Conservation (phyloP, 495 filamentous ascomycete species). For the Aspergillus taichungensis region DNA sequence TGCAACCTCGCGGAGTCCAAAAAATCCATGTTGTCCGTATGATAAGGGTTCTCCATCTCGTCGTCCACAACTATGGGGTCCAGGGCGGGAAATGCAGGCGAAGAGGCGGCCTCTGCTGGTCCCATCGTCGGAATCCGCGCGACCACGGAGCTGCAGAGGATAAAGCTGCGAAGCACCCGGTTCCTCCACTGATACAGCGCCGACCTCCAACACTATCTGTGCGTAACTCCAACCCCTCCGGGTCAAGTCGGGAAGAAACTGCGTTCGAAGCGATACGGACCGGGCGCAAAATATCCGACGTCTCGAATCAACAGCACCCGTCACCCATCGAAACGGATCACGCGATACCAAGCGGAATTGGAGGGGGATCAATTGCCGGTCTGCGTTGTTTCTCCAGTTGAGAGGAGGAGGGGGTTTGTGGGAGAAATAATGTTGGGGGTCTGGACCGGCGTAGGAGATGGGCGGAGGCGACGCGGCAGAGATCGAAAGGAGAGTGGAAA, state of each 20-base stretch:
- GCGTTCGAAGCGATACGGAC: neutral
- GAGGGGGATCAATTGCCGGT: neutral
- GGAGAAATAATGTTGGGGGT: conserved; percentile 5
- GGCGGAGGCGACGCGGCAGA: conserved; percentile 6
- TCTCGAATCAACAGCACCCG: conserved; percentile 4
- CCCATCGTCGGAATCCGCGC: conserved; percentile 29
- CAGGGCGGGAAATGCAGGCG: conserved; percentile 32
- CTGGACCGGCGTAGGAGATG: conserved; percentile 7
- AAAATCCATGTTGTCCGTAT: conserved; percentile 36
- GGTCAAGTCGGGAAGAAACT: neutral
- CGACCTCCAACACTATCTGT: conserved; percentile 3
- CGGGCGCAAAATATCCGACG: neutral
- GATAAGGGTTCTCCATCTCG: conserved; percentile 37
- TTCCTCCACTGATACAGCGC: too few relatives aligned
- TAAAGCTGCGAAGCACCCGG: too few relatives aligned
- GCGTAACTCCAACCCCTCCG: conserved; percentile 2
- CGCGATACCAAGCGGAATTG: neutral
- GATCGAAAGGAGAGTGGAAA: conserved; percentile 12
- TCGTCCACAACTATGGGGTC: conserved; percentile 41
- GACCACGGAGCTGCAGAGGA: conserved; percentile 2
- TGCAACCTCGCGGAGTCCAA: conserved; percentile 30
- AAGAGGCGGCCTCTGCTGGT: conserved; percentile 29
- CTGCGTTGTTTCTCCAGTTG: neutral
- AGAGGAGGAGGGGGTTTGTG: neutral
- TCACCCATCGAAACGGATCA: conserved; percentile 3